Conservation (phyloP, 345 rosid genomes). For the Hypericum perforatum region DNA sequence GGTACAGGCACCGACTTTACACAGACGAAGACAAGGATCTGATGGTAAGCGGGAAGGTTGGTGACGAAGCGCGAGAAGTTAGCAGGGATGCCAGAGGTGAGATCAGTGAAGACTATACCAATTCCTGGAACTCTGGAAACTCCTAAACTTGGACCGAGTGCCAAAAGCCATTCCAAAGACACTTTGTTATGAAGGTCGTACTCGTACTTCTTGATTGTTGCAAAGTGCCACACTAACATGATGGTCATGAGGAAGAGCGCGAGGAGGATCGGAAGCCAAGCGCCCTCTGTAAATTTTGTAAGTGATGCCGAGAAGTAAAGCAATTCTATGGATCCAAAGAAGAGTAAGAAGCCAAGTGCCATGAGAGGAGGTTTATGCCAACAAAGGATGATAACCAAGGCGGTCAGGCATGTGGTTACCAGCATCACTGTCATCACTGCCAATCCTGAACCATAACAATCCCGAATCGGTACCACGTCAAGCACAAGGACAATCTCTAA, state of each 20-base stretch:
- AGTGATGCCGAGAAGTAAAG: slow-evolving; percentile 98
- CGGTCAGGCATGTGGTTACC: slow-evolving; percentile 92
- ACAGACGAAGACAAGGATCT: slow-evolving; percentile 79
- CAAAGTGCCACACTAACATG: slow-evolving; percentile 97
- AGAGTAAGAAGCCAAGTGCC: slow-evolving; percentile 64
- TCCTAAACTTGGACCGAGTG: slow-evolving; percentile 85
- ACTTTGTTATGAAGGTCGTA: slow-evolving; percentile 94
- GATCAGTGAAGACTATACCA: slow-evolving; percentile 86
- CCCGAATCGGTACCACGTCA: background rate
- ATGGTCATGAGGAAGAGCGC: slow-evolving; percentile 75
- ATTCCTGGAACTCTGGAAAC: slow-evolving; percentile 89
- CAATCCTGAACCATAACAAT: slow-evolving; percentile 47
- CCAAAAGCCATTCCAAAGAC: slow-evolving; percentile 94
- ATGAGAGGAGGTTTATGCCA: slow-evolving; percentile 84
- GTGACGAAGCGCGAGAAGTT: slow-evolving; percentile 98
- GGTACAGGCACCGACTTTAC: slow-evolving; percentile 95
- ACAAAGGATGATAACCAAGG: slow-evolving; percentile 79
- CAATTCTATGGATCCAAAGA: slow-evolving; percentile 78
- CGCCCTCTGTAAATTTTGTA: slow-evolving; percentile 90
- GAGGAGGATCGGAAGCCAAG: slow-evolving; percentile 98
- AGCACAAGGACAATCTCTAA: too few relatives aligned
- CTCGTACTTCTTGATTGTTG: slow-evolving; percentile 86
- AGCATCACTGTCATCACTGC: slow-evolving; percentile 99
- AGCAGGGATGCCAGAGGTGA: slow-evolving; percentile 91
- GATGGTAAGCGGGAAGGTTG: slow-evolving; percentile 96